phyloP scores from a whole-genome alignment of 495 filamentous ascomycete genomes.

The Aspergillus cristatus region DNA sequence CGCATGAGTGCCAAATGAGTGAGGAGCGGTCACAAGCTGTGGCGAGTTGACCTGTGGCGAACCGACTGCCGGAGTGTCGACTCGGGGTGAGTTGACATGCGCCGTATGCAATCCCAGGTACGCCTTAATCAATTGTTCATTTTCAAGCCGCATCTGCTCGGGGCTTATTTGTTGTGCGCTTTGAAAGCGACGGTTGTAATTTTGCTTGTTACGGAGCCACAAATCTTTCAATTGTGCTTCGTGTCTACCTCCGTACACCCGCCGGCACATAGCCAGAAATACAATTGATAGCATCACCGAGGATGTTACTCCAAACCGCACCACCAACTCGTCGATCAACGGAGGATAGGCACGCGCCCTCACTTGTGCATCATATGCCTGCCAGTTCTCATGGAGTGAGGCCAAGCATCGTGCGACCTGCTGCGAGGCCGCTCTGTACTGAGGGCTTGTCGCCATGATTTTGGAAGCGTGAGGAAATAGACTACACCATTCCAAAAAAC shows the following conservation, averaged over 20 bases:
- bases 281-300: slow-evolving; percentile 48
- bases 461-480: slow-evolving; percentile 37
- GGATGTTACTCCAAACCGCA: slow-evolving; percentile 41
- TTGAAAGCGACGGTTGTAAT: slow-evolving; percentile 9
- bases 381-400: slow-evolving; percentile 25
- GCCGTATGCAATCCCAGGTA: slow-evolving; percentile 3
- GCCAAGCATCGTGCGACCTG: slow-evolving; percentile 25
- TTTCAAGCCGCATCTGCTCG: slow-evolving; percentile 9
- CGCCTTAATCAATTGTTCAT: slow-evolving; percentile 4
- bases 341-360: slow-evolving; percentile 44
- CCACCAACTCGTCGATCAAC: slow-evolving; percentile 49
- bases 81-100: too few species aligned
- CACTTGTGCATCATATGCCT: slow-evolving; percentile 13
- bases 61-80: neutral
- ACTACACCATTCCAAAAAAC: slow-evolving; percentile 42
- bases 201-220: slow-evolving; percentile 10
- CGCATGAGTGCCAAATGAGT: too few species aligned
- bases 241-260: slow-evolving; percentile 9
- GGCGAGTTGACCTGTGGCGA: too few species aligned
- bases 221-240: slow-evolving; percentile 11
- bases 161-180: neutral
- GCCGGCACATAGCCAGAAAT: slow-evolving; percentile 44
- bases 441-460: slow-evolving; percentile 11
- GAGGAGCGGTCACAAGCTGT: too few species aligned
- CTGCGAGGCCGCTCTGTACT: slow-evolving; percentile 16